A percentile compares a stretch with the other conserved stretches of the same genome.
phyloP scores from a whole-genome alignment of 2,329 filamentous ascomycete genomes.

The Paecilomyces dactylethromorphus region DNA sequence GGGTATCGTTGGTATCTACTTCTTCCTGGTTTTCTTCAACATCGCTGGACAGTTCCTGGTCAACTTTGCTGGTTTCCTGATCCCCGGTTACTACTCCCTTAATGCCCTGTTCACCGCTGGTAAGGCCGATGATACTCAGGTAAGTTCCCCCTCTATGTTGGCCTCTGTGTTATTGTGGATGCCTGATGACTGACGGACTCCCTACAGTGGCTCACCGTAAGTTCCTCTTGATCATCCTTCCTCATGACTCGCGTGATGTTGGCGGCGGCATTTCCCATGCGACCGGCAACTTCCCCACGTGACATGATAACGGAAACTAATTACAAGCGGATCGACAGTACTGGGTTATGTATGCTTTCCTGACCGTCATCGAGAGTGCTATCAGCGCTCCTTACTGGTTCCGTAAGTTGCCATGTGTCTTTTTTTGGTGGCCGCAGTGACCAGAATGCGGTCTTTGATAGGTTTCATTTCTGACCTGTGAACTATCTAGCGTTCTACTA shows the following conservation, averaged over 20 bases:
- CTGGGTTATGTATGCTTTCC: constrained; percentile 62
- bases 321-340: constrained; percentile 41
- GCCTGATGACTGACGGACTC: constrained; percentile 13
- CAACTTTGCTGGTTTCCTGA: constrained; percentile 59
- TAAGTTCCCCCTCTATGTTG: constrained; percentile 25
- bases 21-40: constrained; percentile 67
- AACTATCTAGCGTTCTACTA: constrained; percentile 74
- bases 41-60: constrained; percentile 63
- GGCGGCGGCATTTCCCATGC: background rate
- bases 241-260: background rate
- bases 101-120: constrained; percentile 55
- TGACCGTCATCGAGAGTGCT: constrained; percentile 60
- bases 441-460: background rate
- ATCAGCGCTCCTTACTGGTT: constrained; percentile 65
- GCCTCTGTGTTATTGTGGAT: constrained; percentile 6
- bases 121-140: constrained; percentile 60
- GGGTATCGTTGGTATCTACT: constrained; percentile 58
- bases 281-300: constrained; percentile 8
- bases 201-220: constrained; percentile 54
- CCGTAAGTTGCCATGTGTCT: constrained; percentile 35
- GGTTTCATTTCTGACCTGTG: constrained; percentile 14
- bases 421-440: background rate
- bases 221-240: constrained; percentile 16
- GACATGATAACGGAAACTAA: constrained; percentile 6
- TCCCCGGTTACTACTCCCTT: constrained; percentile 62